Base-by-base conservation (phyloP, 352 stramenopile genomes). In the Phytophthora ramorum region DNA sequence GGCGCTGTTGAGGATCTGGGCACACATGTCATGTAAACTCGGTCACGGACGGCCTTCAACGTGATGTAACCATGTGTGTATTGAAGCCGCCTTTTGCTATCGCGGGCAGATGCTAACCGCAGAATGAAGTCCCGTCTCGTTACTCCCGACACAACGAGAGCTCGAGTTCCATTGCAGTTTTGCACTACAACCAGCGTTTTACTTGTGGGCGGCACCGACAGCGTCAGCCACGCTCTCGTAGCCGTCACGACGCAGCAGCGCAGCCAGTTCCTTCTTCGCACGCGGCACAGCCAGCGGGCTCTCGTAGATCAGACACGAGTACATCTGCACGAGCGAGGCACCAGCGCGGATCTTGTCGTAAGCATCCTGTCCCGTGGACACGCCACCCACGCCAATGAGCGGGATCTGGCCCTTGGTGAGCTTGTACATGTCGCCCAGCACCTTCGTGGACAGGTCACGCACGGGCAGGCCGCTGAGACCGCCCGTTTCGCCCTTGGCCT, bases 341-440 rank as follows among this genome's bases (percentile, higher is more conserved):
- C 98, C 98, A 7, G 97, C 97, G 28, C 88, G 89, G 49, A 99
- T 97, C 83, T 99, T 99, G 38, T 99, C 97, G 69, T 98, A 99
- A 0, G 91, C 97, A 72, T 99, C 97, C 57, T 98, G 75, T 10
- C 93, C 93, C n/a, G 76, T 93, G 3, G 84, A 85, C 30, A 98
- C 88, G 28, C 95, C 94, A 6, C 93, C 97, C 5, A 99, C 97
- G 19, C 98, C 97, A 53, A 99, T 98, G 35, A 99, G 95, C 14
- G 93, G 95, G 37, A 99, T 81, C 59, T 89, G 73, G 17, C 96
- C 96, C 30, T 97, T 72, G 0, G 97, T 99, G 5, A 98, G 75
- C 66, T 83, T 81, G 79, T 98, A 99, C 88, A 99, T 97, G 64
- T 98, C 90, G 26, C 76, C 70, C 43, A 99, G 92, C 57, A 97